A percentile compares a stretch with the other conserved stretches of the same genome.
These are phyloP conservation scores for Mycena rosella DNA, from an alignment of 768 basidiomycete genomes.

Conservation along the genomic window DNA sequence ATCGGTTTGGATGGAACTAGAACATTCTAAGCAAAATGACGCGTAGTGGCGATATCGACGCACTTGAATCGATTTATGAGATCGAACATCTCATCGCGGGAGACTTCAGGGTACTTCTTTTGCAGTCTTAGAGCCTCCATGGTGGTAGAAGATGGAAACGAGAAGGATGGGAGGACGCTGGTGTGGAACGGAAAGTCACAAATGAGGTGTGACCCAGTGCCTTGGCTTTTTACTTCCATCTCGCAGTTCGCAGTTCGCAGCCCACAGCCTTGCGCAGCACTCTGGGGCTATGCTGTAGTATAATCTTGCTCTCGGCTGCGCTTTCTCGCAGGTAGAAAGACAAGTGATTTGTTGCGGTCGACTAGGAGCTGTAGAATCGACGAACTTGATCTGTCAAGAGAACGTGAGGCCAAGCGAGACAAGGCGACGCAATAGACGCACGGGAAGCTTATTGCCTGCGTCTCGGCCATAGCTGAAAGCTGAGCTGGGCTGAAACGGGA, in stretches of 20 bases:
- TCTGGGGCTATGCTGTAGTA: background rate
- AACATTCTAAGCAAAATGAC: slow-evolving; percentile 31
- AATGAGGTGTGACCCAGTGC: slow-evolving; percentile 4
- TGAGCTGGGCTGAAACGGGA: too few relatives aligned
- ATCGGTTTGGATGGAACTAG: slow-evolving; percentile 81
- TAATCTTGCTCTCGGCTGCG: background rate
- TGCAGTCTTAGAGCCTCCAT: slow-evolving; percentile 89
- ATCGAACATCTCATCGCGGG: slow-evolving; percentile 94
- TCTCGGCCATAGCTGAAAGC: too few relatives aligned
- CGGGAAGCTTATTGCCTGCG: too few relatives aligned
- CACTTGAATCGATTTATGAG: slow-evolving; percentile 97
- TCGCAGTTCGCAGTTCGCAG: slow-evolving; percentile 9
- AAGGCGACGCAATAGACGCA: too few relatives aligned
- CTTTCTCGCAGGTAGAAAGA: too few relatives aligned
- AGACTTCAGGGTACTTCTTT: slow-evolving; percentile 92
- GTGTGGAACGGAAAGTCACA: slow-evolving; percentile 17
- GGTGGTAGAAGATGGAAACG: slow-evolving; percentile 44
- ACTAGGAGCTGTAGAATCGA: too few relatives aligned
- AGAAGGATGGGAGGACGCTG: background rate
- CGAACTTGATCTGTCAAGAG: too few relatives aligned
- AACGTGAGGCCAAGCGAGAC: too few relatives aligned
- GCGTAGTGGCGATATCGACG: slow-evolving; percentile 47
- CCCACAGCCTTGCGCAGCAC: slow-evolving; percentile 18
- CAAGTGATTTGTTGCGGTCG: too few relatives aligned
- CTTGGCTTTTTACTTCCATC: background rate